Conservation (phyloP, 139 green algal species). For the Limnomonas spitsbergensis region DNA sequence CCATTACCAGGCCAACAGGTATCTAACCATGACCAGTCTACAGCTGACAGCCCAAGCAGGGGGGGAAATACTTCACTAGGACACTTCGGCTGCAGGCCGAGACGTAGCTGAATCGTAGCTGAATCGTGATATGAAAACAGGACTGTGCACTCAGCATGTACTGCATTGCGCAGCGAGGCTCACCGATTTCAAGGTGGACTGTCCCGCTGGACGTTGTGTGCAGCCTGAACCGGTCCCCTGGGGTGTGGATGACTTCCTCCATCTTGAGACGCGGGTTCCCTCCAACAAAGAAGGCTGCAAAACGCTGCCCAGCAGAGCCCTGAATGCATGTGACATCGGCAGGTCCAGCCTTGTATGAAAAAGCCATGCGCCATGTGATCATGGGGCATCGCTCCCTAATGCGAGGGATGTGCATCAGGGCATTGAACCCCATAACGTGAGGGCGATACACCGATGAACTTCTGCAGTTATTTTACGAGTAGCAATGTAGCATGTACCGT, state of each 20-base stretch:
- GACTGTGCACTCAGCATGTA: not conserved
- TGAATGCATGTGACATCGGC: too few relatives aligned
- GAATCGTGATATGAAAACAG: too few relatives aligned
- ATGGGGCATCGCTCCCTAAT: not conserved
- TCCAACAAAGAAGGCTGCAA: conserved; percentile 65
- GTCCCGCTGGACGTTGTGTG: conserved; percentile 53
- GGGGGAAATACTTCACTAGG: not conserved
- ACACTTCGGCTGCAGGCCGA: too few relatives aligned
- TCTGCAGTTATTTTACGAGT: too few relatives aligned
- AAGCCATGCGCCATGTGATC: not conserved
- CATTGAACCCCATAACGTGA: too few relatives aligned
- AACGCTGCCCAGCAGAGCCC: conserved; percentile 53
- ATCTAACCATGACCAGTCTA: not conserved
- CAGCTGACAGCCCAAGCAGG: not conserved
- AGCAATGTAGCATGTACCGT: too few relatives aligned
- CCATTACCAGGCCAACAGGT: too few relatives aligned
- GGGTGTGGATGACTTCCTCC: conserved; percentile 65
- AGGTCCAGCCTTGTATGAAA: not conserved
- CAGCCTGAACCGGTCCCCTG: conserved; percentile 71
- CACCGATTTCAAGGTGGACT: conserved; percentile 61
- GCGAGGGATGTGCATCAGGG: conserved; percentile 3
- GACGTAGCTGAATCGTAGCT: not conserved
- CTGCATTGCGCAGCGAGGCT: not conserved
- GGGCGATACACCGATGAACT: too few relatives aligned
- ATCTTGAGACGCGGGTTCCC: conserved; percentile 60